Conservation (phyloP, 495 filamentous ascomycete species). For the Opeltia flavorubescens region DNA sequence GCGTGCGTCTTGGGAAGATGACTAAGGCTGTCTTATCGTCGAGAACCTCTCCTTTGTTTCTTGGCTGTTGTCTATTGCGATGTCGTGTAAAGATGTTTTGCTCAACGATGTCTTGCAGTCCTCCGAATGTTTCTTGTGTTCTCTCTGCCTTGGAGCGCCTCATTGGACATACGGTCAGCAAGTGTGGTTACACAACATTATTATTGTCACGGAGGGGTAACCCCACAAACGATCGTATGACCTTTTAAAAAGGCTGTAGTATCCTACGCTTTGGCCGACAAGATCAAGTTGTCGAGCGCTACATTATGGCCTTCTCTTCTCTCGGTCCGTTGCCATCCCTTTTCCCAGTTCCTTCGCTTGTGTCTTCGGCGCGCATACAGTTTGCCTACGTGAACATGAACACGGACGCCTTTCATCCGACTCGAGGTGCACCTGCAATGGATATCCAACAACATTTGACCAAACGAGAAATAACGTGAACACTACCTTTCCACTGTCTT, state of each 20-base stretch:
- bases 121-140: too few species aligned
- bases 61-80: too few species aligned
- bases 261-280: neutral
- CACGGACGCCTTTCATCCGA: neutral
- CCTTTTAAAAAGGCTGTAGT: neutral
- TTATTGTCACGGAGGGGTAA: neutral
- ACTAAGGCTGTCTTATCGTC: too few species aligned
- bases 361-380: neutral
- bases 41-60: too few species aligned
- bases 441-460: neutral
- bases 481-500: neutral
- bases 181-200: neutral
- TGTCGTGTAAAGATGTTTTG: too few species aligned
- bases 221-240: neutral
- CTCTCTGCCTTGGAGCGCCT: too few species aligned
- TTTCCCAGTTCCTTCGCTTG: conserved; percentile 5
- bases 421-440: neutral
- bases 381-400: conserved; percentile 1
- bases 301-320: neutral
- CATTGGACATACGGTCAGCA: too few species aligned
- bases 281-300: neutral
- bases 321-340: conserved; percentile 1
- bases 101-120: too few species aligned
- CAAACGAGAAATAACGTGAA: neutral
- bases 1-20: too few species aligned